phyloP scores from a whole-genome alignment of 257 asterid genomes.

The Anisodus tanguticus region DNA sequence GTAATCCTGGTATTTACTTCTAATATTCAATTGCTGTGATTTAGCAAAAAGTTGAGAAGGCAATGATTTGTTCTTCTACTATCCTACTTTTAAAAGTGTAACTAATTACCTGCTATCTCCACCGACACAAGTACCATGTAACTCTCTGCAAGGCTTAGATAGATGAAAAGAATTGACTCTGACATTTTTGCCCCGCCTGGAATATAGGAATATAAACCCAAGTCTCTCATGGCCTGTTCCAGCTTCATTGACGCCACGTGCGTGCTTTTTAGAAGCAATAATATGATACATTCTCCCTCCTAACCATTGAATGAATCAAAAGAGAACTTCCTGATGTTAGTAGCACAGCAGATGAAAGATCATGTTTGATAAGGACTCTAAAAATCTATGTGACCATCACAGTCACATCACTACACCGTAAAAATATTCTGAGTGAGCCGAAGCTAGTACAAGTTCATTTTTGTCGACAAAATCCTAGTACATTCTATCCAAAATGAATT shows the following conservation, averaged over 20 bases:
- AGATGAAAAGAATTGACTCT: background rate
- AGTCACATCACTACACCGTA: slow-evolving; percentile 25
- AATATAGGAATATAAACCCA: background rate
- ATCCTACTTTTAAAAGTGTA: background rate
- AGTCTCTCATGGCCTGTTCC: background rate
- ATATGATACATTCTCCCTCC: background rate
- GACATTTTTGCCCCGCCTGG: background rate
- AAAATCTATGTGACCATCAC: slow-evolving; percentile 15
- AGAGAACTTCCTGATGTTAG: background rate
- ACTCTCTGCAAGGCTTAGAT: background rate
- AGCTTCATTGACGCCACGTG: background rate
- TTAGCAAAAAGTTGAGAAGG: background rate
- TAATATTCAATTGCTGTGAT: background rate
- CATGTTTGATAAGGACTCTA: background rate
- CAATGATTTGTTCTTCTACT: background rate
- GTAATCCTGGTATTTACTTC: background rate
- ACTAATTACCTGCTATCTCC: background rate
- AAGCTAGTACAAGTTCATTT: slow-evolving; percentile 30
- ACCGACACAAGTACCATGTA: background rate
- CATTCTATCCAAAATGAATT: slow-evolving; percentile 23
- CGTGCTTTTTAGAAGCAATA: background rate
- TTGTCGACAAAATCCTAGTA: slow-evolving; percentile 28
- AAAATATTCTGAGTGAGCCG: slow-evolving; percentile 28
- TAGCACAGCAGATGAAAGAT: background rate
- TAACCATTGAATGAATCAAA: background rate